Evolutionary conservation across 2,329 filamentous ascomycete genomes (phyloP).

Genomic region (Alternaria rosae): DNA sequence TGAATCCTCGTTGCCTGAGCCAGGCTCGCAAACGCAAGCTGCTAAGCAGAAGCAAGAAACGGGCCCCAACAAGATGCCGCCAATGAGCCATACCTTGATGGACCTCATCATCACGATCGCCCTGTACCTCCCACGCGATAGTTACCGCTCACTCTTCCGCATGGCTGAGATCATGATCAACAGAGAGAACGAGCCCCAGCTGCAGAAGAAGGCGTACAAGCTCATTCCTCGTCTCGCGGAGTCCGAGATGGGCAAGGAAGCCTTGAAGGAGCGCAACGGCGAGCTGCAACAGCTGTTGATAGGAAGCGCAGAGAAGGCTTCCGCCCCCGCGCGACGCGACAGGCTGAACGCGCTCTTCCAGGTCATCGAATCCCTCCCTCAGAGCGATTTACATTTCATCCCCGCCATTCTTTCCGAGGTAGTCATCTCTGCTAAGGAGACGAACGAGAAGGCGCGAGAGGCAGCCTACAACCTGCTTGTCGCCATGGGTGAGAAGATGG

Average conservation of each 20-base stretch:
- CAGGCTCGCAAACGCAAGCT: constrained; percentile 69
- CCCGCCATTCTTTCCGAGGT: constrained; percentile 91
- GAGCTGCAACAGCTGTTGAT: constrained; percentile 87
- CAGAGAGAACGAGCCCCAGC: constrained; percentile 82
- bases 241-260: constrained; percentile 77
- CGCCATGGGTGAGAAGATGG: constrained; percentile 84
- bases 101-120: constrained; percentile 97
- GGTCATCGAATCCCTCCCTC: constrained; percentile 79
- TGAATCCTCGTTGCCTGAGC: constrained; percentile 16
- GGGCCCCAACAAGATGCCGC: constrained; percentile 78
- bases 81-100: constrained; percentile 93
- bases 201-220: constrained; percentile 99
- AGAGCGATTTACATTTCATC: constrained; percentile 87
- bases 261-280: constrained; percentile 74
- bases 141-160: constrained; percentile 83
- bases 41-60: constrained; percentile 68
- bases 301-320: constrained; percentile 81
- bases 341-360: constrained; percentile 82
- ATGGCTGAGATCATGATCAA: constrained; percentile 85
- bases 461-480: constrained; percentile 91
- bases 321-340: constrained; percentile 84
- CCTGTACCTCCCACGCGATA: constrained; percentile 86
- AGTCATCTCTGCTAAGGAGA: constrained; percentile 95
- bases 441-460: constrained; percentile 91
- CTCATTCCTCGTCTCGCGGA: constrained; percentile 89